These are phyloP conservation scores for grape (Vitis vinifera) DNA, from an alignment of 164 flowering plant genomes.

Conservation along the genomic window ASM3070453v1 NC_081819.1:21500001-21500500, in stretches of 20 bases:
- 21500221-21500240: slow-evolving; percentile 52
- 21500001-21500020: too few species aligned
- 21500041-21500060: too few species aligned
- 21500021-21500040: too few species aligned
- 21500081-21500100: slow-evolving; percentile 20
- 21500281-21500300: slow-evolving; percentile 5
- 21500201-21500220: slow-evolving; percentile 45
- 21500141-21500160: slow-evolving; percentile 60
- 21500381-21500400: slow-evolving; percentile 57
- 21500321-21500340: slow-evolving; percentile 39
- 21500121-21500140: slow-evolving; percentile 54
- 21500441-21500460: slow-evolving; percentile 47
- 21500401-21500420: slow-evolving; percentile 75
- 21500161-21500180: slow-evolving; percentile 31
- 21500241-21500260: slow-evolving; percentile 38
- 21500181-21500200: slow-evolving; percentile 38
- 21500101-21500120: slow-evolving; percentile 53
- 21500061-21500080: not conserved
- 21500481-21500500: slow-evolving; percentile 26
- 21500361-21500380: slow-evolving; percentile 34
- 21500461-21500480: slow-evolving; percentile 22
- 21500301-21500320: slow-evolving; percentile 31
- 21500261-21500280: slow-evolving; percentile 26
- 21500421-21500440: slow-evolving; percentile 61
- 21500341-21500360: slow-evolving; percentile 25